Conservation (phyloP, 2,329 filamentous ascomycete species). For the Neocatenulostroma microsporum region DNA sequence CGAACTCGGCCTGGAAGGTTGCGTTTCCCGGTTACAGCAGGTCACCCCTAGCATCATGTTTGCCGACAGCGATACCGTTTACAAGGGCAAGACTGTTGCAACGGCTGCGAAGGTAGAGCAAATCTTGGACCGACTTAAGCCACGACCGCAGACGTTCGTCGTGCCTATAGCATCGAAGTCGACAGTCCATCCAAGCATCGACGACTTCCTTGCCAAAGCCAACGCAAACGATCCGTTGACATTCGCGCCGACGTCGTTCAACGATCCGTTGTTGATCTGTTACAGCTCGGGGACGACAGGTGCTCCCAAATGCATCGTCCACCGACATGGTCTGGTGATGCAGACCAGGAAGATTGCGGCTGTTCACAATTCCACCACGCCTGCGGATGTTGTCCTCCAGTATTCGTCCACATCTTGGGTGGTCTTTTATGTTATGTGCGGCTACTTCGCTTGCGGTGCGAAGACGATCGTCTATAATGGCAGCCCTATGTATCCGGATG, state of each 20-base stretch:
- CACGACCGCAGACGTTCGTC: conserved; percentile 22
- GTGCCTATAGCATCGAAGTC: conserved; percentile 19
- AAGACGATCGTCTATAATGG: conserved; percentile 40
- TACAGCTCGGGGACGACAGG: conserved; percentile 40
- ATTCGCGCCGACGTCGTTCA: conserved; percentile 35
- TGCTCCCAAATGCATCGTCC: conserved; percentile 40
- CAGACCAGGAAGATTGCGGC: conserved; percentile 39
- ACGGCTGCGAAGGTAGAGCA: conserved; percentile 27
- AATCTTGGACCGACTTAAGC: conserved; percentile 26
- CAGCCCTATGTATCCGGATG: conserved; percentile 35
- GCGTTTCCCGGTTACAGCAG: conserved; percentile 34
- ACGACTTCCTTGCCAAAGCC: conserved; percentile 29
- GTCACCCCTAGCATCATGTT: conserved; percentile 36
- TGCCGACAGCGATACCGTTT: conserved; percentile 34
- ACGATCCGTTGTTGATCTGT: conserved; percentile 37
- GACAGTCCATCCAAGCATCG: conserved; percentile 20
- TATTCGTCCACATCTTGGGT: conserved; percentile 43
- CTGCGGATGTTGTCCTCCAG: conserved; percentile 37
- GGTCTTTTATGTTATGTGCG: conserved; percentile 33
- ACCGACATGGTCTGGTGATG: conserved; percentile 37
- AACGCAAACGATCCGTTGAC: conserved; percentile 25
- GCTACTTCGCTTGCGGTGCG: conserved; percentile 35
- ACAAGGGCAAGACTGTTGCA: conserved; percentile 32
- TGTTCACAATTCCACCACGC: conserved; percentile 38
- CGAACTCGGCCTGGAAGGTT: conserved; percentile 34